Evolutionary conservation across 768 basidiomycete genomes (phyloP).

Genomic region (Tremella mesenterica): DNA sequence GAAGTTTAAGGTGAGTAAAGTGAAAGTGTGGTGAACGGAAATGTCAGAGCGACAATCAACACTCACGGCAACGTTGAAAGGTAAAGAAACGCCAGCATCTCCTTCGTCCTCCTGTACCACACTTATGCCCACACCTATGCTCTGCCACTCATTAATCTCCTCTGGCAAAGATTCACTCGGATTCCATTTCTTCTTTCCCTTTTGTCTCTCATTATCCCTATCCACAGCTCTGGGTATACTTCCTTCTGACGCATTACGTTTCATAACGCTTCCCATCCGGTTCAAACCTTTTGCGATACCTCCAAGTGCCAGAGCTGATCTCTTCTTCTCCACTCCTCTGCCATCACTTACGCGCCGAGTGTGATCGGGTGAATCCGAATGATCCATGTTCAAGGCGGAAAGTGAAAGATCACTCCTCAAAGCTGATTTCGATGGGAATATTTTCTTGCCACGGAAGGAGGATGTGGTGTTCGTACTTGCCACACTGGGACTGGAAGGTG

Average conservation of each 20-base stretch:
- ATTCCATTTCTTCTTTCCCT: constrained; percentile 4
- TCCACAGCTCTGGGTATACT: neutral
- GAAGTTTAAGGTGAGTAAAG: no score
- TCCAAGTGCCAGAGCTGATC: neutral
- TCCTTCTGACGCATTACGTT: constrained; percentile 3
- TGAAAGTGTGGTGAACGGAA: no score
- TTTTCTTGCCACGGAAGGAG: neutral
- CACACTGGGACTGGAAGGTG: neutral
- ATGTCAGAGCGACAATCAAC: no score
- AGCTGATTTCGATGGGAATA: neutral
- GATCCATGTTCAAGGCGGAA: no score
- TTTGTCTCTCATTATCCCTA: neutral
- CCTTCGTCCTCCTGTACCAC: constrained; percentile 7
- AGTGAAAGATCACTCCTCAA: no score
- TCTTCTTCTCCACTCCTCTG: neutral
- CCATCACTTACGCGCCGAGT: no score
- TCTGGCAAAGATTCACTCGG: constrained; percentile 1
- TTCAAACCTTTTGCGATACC: constrained; percentile 24
- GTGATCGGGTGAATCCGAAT: no score
- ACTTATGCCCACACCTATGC: neutral
- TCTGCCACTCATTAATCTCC: constrained; percentile 5
- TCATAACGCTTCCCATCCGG: constrained; percentile 30
- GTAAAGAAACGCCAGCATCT: constrained; percentile 25
- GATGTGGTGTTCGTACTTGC: neutral
- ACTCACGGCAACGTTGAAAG: constrained; percentile 32